phyloP scores from a whole-genome alignment of 495 filamentous ascomycete genomes.

The Penicillium alfredii region DNA sequence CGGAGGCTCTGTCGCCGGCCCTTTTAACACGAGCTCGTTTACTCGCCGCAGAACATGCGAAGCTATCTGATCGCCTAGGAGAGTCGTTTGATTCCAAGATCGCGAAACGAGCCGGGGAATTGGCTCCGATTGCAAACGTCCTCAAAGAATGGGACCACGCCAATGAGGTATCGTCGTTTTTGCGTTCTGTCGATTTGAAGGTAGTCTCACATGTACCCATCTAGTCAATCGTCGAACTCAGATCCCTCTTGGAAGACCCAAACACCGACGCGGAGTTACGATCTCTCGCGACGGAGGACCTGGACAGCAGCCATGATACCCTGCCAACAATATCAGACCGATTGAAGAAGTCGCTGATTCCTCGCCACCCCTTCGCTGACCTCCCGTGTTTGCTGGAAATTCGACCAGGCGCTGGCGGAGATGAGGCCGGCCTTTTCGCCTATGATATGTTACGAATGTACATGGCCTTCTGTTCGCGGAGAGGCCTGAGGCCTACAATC shows the following conservation, averaged over 20 bases:
- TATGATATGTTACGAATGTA: conserved; percentile 89
- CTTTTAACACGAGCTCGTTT: conserved; percentile 60
- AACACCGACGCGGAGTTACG: conserved; percentile 57
- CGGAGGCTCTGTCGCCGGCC: conserved; percentile 50
- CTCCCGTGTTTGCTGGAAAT: conserved; percentile 90
- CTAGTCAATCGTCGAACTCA: conserved; percentile 54
- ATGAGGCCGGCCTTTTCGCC: conserved; percentile 85
- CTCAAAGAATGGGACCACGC: conserved; percentile 58
- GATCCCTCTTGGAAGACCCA: conserved; percentile 52
- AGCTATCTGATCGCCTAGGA: conserved; percentile 49
- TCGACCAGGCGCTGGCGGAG: conserved; percentile 86
- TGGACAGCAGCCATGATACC: conserved; percentile 54
- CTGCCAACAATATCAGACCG: conserved; percentile 54
- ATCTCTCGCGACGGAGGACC: conserved; percentile 70
- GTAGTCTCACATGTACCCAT: not conserved
- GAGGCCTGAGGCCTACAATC: conserved; percentile 52
- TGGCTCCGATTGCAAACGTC: conserved; percentile 59
- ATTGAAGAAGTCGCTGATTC: conserved; percentile 71
- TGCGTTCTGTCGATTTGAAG: conserved; percentile 1
- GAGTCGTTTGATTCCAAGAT: conserved; percentile 63
- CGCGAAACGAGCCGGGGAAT: conserved; percentile 73
- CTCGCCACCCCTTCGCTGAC: conserved; percentile 86
- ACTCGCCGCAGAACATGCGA: conserved; percentile 61
- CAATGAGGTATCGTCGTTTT: conserved; percentile 31
- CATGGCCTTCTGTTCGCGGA: conserved; percentile 61